phyloP scores from a whole-genome alignment of 441 rosid species.

The Populus hybrid region DNA sequence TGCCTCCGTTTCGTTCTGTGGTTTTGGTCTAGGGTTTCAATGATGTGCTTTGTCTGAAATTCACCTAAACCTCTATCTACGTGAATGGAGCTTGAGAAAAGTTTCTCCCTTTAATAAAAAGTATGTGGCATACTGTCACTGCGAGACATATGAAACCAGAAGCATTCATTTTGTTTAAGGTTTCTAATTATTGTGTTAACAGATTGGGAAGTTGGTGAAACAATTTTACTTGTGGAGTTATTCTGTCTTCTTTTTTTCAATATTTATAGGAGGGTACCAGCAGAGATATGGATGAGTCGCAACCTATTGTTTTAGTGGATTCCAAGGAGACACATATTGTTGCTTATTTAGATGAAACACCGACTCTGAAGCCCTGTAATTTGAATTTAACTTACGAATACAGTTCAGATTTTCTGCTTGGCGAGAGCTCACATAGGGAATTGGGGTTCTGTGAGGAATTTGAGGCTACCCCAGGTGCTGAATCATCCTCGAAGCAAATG shows the following conservation, averaged over 20 bases:
- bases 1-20: not conserved
- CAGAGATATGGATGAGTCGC: constrained; percentile 25
- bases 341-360: constrained; percentile 60
- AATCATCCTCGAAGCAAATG: constrained; percentile 40
- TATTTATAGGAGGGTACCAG: constrained; percentile 34
- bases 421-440: constrained; percentile 59
- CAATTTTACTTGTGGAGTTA: not conserved
- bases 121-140: not conserved
- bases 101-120: not conserved
- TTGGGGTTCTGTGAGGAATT: constrained; percentile 59
- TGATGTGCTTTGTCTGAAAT: not conserved
- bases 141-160: not conserved
- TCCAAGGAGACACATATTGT: constrained; percentile 46
- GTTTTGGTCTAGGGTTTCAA: not conserved
- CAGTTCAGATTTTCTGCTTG: constrained; percentile 56
- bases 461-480: constrained; percentile 43
- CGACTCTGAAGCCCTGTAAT: constrained; percentile 31
- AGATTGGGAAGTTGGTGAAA: not conserved
- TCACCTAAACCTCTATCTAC: not conserved
- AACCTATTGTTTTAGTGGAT: constrained; percentile 43
- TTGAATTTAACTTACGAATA: constrained; percentile 51
- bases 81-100: not conserved
- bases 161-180: not conserved
- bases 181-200: not conserved
- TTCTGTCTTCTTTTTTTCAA: not conserved